phyloP scores from a whole-genome alignment of 805 yeast species.

The Candida fluviatilis region DNA sequence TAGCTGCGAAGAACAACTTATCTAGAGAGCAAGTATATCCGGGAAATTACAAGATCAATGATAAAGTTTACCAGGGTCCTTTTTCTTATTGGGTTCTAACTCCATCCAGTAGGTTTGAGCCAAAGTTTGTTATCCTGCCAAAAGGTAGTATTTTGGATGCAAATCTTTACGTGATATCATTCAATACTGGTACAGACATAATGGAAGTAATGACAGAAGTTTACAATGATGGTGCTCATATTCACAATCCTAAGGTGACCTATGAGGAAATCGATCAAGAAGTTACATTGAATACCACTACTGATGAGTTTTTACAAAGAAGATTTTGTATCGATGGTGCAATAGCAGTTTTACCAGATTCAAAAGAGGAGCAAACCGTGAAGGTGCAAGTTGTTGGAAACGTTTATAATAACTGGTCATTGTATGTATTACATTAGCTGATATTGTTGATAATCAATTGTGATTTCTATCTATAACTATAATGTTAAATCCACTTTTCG shows the following conservation, averaged over 20 bases:
- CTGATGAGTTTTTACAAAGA: constrained; percentile 17
- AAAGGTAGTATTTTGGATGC: constrained; percentile 41
- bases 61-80: constrained; percentile 24
- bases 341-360: constrained; percentile 32
- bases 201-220: constrained; percentile 55
- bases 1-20: constrained; percentile 61
- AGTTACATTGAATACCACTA: not conserved
- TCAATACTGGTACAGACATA: constrained; percentile 35
- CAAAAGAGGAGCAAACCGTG: constrained; percentile 11
- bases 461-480: constrained; percentile 7
- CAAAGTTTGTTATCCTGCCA: constrained; percentile 62
- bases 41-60: constrained; percentile 31
- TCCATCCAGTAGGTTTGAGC: constrained; percentile 53
- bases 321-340: constrained; percentile 70
- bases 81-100: constrained; percentile 62
- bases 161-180: constrained; percentile 43
- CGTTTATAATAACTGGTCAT: constrained; percentile 17
- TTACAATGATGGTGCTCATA: constrained; percentile 54
- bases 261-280: constrained; percentile 31
- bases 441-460: no score
- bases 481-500: not conserved
- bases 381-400: constrained; percentile 14
- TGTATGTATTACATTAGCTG: constrained; percentile 2
- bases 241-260: constrained; percentile 42
- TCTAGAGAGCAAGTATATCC: constrained; percentile 46